Evolutionary conservation across 2,329 filamentous ascomycete genomes (phyloP), one percentile per base, ranked within the genome.

Genomic region (Lachnellula arida): DNA sequence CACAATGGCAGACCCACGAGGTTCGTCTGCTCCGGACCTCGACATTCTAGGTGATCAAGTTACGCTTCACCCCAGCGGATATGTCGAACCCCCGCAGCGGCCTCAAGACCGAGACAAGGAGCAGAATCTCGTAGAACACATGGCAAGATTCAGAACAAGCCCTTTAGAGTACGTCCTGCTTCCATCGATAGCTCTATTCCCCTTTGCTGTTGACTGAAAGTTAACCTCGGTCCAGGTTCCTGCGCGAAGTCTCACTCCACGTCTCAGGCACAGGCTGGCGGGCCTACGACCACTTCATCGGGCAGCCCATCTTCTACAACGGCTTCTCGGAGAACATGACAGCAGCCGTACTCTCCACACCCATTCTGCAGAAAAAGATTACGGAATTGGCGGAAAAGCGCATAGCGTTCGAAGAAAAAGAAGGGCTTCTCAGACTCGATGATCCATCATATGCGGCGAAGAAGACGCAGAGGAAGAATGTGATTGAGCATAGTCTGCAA

Each of bases 221-320:
- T 51, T 58, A 49, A 60, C 25, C 40, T 17, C 42, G 28, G n/a
- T 54, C n/a, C 59, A 70, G 91, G 61, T 97, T 97, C 71, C 83
- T 97, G 32, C 90, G 91, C 63, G 94, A 99, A 76, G 87, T 99
- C 35, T 94, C 89, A 47, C 80, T 96, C 35, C 92, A 97, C 73
- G 88, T 97, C 61, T 93, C 91, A 12, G 94, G 94, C 53, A 88
- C 89, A 50, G 93, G 92, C 70, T 99, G 94, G 94, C 89, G 94
- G 59, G 90, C 89, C 58, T 99, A 99, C 75, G 91, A 97, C 68
- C 78, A 88, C 60, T 81, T 92, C 60, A 87, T 97, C 65, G 94
- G 94, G 22, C 92, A 96, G 71, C 91, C 91, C 9, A 87, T 97
- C 61, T 97, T 93, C 76, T 99, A 97, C 72, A 75, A 86, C 0